A percentile compares a stretch with the other conserved stretches of the same genome.
Conservation (phyloP, 805 yeast genomes). For the Ogataea populi-albae region DNA sequence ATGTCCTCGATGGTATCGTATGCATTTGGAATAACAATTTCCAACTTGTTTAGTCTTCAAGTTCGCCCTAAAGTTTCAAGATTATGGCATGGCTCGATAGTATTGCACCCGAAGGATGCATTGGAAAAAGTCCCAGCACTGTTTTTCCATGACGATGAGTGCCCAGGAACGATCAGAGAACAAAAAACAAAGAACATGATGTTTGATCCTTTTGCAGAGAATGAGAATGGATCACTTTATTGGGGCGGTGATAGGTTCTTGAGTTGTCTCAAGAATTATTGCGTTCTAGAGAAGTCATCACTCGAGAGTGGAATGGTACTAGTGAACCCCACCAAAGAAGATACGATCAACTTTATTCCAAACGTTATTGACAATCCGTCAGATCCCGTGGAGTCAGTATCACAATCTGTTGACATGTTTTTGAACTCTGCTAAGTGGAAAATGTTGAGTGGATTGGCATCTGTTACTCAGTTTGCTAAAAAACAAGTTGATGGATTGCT, state of each 20-base stretch:
- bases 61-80: constrained; percentile 80
- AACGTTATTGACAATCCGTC: constrained; percentile 35
- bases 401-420: constrained; percentile 42
- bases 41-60: constrained; percentile 73
- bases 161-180: constrained; percentile 66
- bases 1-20: constrained; percentile 53
- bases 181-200: constrained; percentile 57
- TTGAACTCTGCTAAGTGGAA: constrained; percentile 80
- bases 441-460: constrained; percentile 78
- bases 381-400: constrained; percentile 34
- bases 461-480: constrained; percentile 64
- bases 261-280: constrained; percentile 47
- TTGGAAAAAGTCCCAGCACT: constrained; percentile 70
- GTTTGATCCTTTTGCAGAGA: constrained; percentile 71
- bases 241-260: constrained; percentile 94
- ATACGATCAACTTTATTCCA: constrained; percentile 57
- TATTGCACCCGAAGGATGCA: constrained; percentile 64
- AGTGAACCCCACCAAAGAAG: constrained; percentile 74
- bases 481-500: constrained; percentile 61
- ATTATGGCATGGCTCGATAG: constrained; percentile 89
- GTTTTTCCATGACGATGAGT: constrained; percentile 90
- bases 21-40: constrained; percentile 63
- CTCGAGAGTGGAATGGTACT: constrained; percentile 71
- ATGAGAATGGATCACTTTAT: constrained; percentile 48
- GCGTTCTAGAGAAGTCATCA: constrained; percentile 64